Conservation (phyloP, 2,329 filamentous ascomycete species). For the Pezicula rhizophila region DNA sequence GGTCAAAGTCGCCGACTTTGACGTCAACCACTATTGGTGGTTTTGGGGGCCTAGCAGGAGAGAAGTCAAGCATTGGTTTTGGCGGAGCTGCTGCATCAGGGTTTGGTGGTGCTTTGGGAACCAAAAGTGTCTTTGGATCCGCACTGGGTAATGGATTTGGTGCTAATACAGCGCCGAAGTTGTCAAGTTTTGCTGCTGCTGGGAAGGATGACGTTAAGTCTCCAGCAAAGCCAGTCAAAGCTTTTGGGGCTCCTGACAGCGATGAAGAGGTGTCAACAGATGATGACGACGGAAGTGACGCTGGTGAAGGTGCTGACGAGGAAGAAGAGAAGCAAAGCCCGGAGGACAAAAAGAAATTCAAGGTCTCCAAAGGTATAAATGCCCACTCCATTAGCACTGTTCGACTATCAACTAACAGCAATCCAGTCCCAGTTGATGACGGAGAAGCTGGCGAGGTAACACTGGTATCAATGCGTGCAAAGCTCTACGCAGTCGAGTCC, state of each 20-base stretch:
- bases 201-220: slow-evolving; percentile 38
- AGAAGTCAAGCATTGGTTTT: slow-evolving; percentile 26
- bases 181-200: slow-evolving; percentile 67
- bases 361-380: slow-evolving; percentile 62
- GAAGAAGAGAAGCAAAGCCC: slow-evolving; percentile 42
- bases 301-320: slow-evolving; percentile 35
- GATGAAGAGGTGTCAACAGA: slow-evolving; percentile 50
- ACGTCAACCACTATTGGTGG: slow-evolving; percentile 31
- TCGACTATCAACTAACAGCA: slow-evolving; percentile 21
- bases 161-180: slow-evolving; percentile 33
- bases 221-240: slow-evolving; percentile 57
- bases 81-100: slow-evolving; percentile 18
- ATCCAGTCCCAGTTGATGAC: slow-evolving; percentile 65
- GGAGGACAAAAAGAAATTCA: slow-evolving; percentile 60
- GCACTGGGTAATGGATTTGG: slow-evolving; percentile 35
- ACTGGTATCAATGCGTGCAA: slow-evolving; percentile 69
- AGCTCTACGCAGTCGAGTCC: slow-evolving; percentile 73
- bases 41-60: slow-evolving; percentile 34
- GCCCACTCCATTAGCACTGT: neutral
- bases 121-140: slow-evolving; percentile 34
- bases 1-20: slow-evolving; percentile 23
- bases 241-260: slow-evolving; percentile 72
- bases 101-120: slow-evolving; percentile 30
- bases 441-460: slow-evolving; percentile 81
- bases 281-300: slow-evolving; percentile 32